Evolutionary conservation across 257 asterid genomes (phyloP).

Genomic region (Gentiana straminea): DNA sequence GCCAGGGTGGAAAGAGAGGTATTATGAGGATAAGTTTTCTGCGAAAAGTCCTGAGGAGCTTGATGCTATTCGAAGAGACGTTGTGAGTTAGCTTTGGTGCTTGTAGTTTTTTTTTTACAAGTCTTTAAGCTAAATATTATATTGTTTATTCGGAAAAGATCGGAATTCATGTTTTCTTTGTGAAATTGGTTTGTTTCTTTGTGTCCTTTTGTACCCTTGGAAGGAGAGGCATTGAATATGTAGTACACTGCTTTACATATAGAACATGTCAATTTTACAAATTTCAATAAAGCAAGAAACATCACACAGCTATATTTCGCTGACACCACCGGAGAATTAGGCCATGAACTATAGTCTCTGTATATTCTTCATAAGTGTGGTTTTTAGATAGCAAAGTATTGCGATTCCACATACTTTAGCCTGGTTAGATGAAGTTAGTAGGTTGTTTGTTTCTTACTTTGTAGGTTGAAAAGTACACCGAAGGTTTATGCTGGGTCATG

Average conservation of each 20-base stretch:
- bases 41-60: constrained; percentile 27
- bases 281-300: no score
- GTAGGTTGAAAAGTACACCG: constrained; percentile 52
- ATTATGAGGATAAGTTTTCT: constrained; percentile 43
- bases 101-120: no score
- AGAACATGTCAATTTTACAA: no score
- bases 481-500: constrained; percentile 75
- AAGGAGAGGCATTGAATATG: no score
- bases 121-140: neutral
- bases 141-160: neutral
- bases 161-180: neutral
- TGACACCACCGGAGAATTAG: no score
- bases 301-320: no score
- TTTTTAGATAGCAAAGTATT: no score
- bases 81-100: constrained; percentile 12
- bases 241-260: no score
- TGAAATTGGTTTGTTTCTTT: neutral
- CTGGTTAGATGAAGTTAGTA: no score
- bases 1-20: constrained; percentile 58
- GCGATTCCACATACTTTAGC: no score
- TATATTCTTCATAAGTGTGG: no score
- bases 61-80: constrained; percentile 23
- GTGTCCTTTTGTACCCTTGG: neutral
- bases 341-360: no score
- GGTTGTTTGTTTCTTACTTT: constrained; percentile 6